These are phyloP conservation scores for Mortierella sp. DNA, from an alignment of 371 early-diverging fungal species.

Conservation along the genomic window DNA sequence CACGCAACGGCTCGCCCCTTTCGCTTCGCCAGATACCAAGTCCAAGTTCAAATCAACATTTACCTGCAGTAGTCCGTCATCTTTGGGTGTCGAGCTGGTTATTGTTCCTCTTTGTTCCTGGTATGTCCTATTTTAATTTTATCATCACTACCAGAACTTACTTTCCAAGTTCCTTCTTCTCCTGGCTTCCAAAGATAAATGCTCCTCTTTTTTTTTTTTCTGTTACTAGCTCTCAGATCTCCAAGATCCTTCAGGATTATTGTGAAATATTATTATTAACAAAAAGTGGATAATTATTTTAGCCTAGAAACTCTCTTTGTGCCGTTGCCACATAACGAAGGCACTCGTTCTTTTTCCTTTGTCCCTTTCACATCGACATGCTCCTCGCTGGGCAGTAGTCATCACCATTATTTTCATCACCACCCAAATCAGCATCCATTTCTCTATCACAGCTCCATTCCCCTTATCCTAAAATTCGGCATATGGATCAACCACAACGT, in stretches of 20 bases:
- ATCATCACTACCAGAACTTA: constrained; percentile 7
- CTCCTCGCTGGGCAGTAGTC: neutral
- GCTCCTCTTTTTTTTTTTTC: neutral
- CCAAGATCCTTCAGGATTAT: neutral
- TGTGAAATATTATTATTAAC: too few relatives aligned
- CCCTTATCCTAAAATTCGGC: neutral
- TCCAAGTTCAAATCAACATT: too few relatives aligned
- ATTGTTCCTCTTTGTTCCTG: too few relatives aligned
- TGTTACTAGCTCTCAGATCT: neutral
- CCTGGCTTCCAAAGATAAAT: constrained; percentile 9
- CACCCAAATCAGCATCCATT: neutral
- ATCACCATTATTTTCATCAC: neutral
- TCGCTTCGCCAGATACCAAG: too few relatives aligned
- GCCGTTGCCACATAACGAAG: neutral
- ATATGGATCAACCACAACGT: neutral
- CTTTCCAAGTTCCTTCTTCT: constrained; percentile 20
- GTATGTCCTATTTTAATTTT: neutral
- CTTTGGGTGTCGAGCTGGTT: too few relatives aligned
- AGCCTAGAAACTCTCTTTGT: neutral
- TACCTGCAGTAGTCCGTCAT: too few relatives aligned
- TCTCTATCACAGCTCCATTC: neutral
- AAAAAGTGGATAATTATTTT: too few relatives aligned
- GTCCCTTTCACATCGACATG: neutral
- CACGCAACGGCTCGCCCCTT: neutral
- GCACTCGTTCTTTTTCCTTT: neutral